Evolutionary conservation across 2,329 filamentous ascomycete species (phyloP).

Genomic region (Aaosphaeria pasadenensis): DNA sequence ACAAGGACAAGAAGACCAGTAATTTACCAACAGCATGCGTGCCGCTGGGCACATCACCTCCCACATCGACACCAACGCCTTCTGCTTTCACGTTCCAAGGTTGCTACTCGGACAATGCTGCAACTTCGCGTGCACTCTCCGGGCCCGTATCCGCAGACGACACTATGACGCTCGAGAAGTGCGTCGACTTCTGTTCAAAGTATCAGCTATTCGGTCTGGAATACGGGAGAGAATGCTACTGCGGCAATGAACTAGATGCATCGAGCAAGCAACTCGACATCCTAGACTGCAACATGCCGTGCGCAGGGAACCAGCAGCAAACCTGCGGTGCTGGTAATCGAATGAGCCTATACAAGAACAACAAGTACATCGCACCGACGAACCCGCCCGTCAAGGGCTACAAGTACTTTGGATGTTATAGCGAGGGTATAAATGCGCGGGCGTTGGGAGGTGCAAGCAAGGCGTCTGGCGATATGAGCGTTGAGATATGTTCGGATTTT

Average conservation of each 20-base stretch:
- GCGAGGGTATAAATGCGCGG: slow-evolving; percentile 24
- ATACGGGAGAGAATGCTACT: slow-evolving; percentile 12
- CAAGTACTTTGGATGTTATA: slow-evolving; percentile 40
- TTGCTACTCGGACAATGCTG: slow-evolving; percentile 16
- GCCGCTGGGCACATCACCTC: slow-evolving; percentile 7
- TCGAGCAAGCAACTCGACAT: slow-evolving; percentile 3
- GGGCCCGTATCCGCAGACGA: slow-evolving; percentile 7
- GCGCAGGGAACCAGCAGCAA: slow-evolving; percentile 13
- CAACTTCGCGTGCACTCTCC: slow-evolving; percentile 12
- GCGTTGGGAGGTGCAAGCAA: slow-evolving; percentile 30
- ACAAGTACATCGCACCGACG: slow-evolving; percentile 27
- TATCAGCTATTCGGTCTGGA: slow-evolving; percentile 23
- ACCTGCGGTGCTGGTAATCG: slow-evolving; percentile 16
- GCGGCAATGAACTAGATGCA: slow-evolving; percentile 1
- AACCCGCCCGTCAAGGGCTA: slow-evolving; percentile 17
- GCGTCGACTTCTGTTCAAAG: slow-evolving; percentile 14
- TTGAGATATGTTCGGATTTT: slow-evolving; percentile 37
- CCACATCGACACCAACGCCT: slow-evolving; percentile 6
- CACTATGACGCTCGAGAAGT: slow-evolving; percentile 19
- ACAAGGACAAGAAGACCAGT: slow-evolving; percentile 16
- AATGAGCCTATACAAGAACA: slow-evolving; percentile 35
- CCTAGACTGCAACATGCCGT: slow-evolving; percentile 21
- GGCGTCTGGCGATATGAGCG: slow-evolving; percentile 29
- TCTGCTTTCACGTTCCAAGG: slow-evolving; percentile 14
- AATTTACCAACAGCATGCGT: slow-evolving; percentile 13